A percentile compares a stretch with the other conserved stretches of the same genome.
Conservation (phyloP, 106 monocot genomes). For the Ottelia alismoides region DNA sequence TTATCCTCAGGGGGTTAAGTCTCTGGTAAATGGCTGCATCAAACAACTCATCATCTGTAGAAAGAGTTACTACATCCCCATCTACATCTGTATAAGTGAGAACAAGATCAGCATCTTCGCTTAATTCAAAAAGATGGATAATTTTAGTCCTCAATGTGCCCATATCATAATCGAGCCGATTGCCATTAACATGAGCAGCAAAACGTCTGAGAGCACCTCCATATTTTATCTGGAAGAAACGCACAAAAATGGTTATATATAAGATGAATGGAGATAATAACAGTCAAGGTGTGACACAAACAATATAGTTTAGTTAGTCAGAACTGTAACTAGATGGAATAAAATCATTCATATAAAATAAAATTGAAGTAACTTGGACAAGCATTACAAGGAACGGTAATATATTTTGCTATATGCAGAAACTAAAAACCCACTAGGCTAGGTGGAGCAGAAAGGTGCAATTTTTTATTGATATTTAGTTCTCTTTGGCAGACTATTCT, state of each 20-base stretch:
- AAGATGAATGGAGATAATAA: no score
- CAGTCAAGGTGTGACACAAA: no score
- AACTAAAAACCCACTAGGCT: no score
- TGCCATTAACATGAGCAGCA: conserved; percentile 24
- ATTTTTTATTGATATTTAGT: no score
- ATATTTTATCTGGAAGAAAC: conserved; percentile 57
- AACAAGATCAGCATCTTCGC: conserved; percentile 28
- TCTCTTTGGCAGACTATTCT: no score
- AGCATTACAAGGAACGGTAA: no score
- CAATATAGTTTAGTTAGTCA: no score
- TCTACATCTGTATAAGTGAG: conserved; percentile 87
- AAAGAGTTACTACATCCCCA: conserved; percentile 67
- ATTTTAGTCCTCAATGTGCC: conserved; percentile 42
- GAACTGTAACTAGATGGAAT: no score
- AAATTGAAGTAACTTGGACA: no score
- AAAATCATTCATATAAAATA: no score
- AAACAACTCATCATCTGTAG: conserved; percentile 60
- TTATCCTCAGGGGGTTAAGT: conserved; percentile 73
- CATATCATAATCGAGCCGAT: conserved; percentile 38
- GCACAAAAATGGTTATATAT: conserved; percentile 8
- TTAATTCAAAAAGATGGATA: conserved; percentile 43
- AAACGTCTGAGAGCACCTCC: conserved; percentile 62
- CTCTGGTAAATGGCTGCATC: conserved; percentile 70
- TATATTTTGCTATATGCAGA: no score
- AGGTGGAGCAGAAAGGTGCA: no score